Percentiles rank a stretch among this genome's conserved stretches.
Evolutionary conservation across 768 basidiomycete species (phyloP).

Genomic region (Hygrocybe punicea): DNA sequence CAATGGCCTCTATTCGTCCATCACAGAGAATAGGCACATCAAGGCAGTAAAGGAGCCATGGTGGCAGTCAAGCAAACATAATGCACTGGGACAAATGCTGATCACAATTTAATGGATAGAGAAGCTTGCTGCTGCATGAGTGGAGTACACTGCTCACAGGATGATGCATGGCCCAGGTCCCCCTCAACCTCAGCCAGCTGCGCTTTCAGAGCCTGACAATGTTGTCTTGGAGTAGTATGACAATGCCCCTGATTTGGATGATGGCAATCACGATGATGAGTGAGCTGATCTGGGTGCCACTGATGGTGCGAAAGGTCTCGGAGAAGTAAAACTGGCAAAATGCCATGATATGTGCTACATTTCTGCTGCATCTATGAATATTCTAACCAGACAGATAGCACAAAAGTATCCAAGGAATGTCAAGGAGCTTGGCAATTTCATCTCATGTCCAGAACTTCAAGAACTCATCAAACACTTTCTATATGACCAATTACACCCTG

Average conservation of each 20-base stretch:
- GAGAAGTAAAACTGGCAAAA: too few species aligned
- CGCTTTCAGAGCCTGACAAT: not conserved
- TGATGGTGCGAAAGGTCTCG: too few species aligned
- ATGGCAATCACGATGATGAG: not conserved
- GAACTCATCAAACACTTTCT: too few species aligned
- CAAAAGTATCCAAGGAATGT: constrained; percentile 10
- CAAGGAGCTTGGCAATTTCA: constrained; percentile 19
- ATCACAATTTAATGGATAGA: constrained; percentile 22
- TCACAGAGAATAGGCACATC: constrained; percentile 13
- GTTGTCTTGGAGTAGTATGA: not conserved
- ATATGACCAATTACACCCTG: too few species aligned
- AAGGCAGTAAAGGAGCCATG: constrained; percentile 22
- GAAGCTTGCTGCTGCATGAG: constrained; percentile 16
- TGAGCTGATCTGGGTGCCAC: too few species aligned
- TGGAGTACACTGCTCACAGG: constrained; percentile 14
- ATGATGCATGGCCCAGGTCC: constrained; percentile 8
- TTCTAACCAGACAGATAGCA: not conserved
- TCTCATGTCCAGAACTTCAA: too few species aligned
- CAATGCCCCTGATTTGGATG: not conserved
- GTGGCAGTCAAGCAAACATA: constrained; percentile 18
- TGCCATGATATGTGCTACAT: too few species aligned
- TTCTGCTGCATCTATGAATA: constrained; percentile 1
- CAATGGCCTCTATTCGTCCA: constrained; percentile 21
- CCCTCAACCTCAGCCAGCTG: not conserved
- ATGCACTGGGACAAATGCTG: constrained; percentile 23